Evolutionary conservation across 2,329 filamentous ascomycete genomes (phyloP).

Genomic region (Teratosphaeria destructans): DNA sequence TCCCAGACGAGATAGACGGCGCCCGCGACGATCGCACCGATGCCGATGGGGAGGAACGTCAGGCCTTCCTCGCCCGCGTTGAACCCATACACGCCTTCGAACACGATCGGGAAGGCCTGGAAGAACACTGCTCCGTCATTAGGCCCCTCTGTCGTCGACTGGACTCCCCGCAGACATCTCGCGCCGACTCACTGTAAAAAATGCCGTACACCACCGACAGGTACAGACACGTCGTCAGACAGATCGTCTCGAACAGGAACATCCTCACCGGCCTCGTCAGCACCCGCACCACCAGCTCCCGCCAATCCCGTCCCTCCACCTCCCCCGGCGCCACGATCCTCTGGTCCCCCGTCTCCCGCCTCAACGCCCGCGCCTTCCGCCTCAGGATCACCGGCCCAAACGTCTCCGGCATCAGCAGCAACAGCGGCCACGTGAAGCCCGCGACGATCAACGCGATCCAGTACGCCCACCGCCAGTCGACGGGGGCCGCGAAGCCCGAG

Average conservation of each 20-base stretch:
- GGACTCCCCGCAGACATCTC: background rate
- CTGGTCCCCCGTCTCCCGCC: conserved; percentile 38
- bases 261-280: conserved; percentile 63
- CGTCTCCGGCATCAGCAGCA: conserved; percentile 50
- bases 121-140: conserved; percentile 47
- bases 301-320: conserved; percentile 44
- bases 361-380: conserved; percentile 38
- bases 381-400: conserved; percentile 36
- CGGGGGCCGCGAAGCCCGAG: conserved; percentile 49
- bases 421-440: conserved; percentile 47
- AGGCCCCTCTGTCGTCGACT: background rate
- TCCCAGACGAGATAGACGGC: conserved; percentile 59
- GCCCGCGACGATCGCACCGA: conserved; percentile 50
- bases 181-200: conserved; percentile 41
- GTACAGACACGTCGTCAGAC: conserved; percentile 60
- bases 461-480: conserved; percentile 61
- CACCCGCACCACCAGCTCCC: conserved; percentile 56
- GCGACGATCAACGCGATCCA: conserved; percentile 62
- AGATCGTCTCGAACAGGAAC: conserved; percentile 62
- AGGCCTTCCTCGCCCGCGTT: conserved; percentile 55
- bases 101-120: conserved; percentile 61
- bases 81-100: conserved; percentile 52
- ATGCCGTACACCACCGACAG: conserved; percentile 53
- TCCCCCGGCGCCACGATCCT: conserved; percentile 52
- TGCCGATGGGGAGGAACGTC: conserved; percentile 57